These are phyloP conservation scores for Apiotrichum laibachii DNA, from an alignment of 1,284 basidiomycete genomes.

Conservation along the genomic window DNA sequence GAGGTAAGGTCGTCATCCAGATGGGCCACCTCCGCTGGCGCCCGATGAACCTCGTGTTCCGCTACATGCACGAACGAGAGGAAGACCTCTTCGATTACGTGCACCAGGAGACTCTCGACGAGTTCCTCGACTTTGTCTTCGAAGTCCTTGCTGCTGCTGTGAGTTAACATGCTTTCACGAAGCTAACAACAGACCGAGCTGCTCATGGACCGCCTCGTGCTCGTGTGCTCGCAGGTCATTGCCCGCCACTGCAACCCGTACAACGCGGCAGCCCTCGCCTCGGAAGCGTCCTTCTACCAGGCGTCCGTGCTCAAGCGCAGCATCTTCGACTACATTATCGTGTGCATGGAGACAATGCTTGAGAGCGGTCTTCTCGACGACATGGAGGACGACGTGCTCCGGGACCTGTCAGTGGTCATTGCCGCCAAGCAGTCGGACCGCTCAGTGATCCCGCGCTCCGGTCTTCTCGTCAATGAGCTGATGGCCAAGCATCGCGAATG, in stretches of 20 bases:
- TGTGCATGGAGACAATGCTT: slow-evolving; percentile 83
- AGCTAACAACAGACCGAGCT: slow-evolving; percentile 65
- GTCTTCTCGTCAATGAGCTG: slow-evolving; percentile 59
- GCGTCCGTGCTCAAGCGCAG: slow-evolving; percentile 67
- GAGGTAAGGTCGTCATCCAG: slow-evolving; percentile 61
- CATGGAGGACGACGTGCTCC: slow-evolving; percentile 65
- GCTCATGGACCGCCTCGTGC: slow-evolving; percentile 76
- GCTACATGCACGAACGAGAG: slow-evolving; percentile 74
- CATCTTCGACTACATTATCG: slow-evolving; percentile 76
- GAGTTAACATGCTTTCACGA: background rate
- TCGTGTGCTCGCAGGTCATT: slow-evolving; percentile 75
- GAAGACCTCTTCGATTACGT: slow-evolving; percentile 70
- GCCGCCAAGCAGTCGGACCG: slow-evolving; percentile 65
- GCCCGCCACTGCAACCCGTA: slow-evolving; percentile 67
- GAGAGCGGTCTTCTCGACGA: slow-evolving; percentile 74
- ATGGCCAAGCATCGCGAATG: slow-evolving; percentile 70
- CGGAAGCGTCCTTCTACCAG: slow-evolving; percentile 78
- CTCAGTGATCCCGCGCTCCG: slow-evolving; percentile 64
- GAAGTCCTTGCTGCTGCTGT: slow-evolving; percentile 75
- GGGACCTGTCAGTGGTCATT: slow-evolving; percentile 65
- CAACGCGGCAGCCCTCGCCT: slow-evolving; percentile 77
- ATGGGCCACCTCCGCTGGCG: slow-evolving; percentile 73
- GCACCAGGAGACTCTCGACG: slow-evolving; percentile 68
- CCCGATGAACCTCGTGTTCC: slow-evolving; percentile 72
- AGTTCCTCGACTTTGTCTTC: slow-evolving; percentile 81